Evolutionary conservation across 139 green algal species (phyloP), one percentile per base, ranked within the genome.

Genomic region (Closterium sp.): DNA sequence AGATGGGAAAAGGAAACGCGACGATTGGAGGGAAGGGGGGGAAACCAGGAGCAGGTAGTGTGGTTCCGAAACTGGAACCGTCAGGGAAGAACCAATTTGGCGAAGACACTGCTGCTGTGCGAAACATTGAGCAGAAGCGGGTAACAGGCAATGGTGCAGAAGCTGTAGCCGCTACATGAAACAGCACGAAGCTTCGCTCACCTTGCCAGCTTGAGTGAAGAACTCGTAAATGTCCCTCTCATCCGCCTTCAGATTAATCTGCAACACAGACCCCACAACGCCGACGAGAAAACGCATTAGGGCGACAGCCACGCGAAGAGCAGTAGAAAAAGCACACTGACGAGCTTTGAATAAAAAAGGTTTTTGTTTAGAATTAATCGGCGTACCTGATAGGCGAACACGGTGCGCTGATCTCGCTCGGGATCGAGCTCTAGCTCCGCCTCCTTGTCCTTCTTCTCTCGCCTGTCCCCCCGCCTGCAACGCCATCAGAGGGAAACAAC

Each of bases 191-290:
- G 2, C 2, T 76, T 76, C 55, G 55, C 36, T 91, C 43, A 93
- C 90, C 90, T 93, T 93, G 12, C 90, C 90, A 34, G 90, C 90
- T 69, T 89, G 85, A 33, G 86, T 89, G 90, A 93, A 93, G 32
- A 93, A 93, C 81, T 93, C 90, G 88, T 93, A 93, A 2, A 93
- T 89, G n/a, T 93, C 90, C 90, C 90, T 90, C 81, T 93, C 90
- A 84, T 93, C 90, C 23, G 90, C 90, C 69, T 93, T 93, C 87
- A 93, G 12, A 38, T 87, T 93, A 31, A 93, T 93, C 90, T 93
- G 90, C 90, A 92, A 16, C 55, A 76, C 23, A 19, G 55, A 76
- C n/a, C n/a, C n/a, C 12, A 76, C 12, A 76, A 19, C 1, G 25
- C 2, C 23, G 9, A 76, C 25, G 55, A 19, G 25, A 3, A 76